Conservation (phyloP, 2,329 filamentous ascomycete species). For the Fusarium napiforme region DNA sequence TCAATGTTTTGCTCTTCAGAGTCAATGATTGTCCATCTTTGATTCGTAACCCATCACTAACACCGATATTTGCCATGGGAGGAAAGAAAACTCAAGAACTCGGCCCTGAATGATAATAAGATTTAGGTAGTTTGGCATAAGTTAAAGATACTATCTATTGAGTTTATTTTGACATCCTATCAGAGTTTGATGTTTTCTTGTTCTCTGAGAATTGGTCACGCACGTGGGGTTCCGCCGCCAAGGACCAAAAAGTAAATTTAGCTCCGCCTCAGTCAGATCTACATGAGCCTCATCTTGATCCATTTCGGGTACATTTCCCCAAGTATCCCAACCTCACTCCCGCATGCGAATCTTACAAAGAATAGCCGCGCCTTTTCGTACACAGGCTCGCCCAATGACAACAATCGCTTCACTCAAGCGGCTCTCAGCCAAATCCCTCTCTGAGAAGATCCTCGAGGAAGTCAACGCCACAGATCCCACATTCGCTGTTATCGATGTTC, state of each 20-base stretch:
- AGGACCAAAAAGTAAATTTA: constrained; percentile 7
- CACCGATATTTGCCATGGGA: not conserved
- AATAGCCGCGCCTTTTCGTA: constrained; percentile 6
- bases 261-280: constrained; percentile 1
- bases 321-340: not conserved
- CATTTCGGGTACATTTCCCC: not conserved
- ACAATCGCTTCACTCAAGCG: constrained; percentile 72
- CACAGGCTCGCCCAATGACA: constrained; percentile 53
- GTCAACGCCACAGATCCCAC: constrained; percentile 53
- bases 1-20: no score
- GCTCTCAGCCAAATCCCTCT: constrained; percentile 76
- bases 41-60: no score
- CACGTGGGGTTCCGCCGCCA: constrained; percentile 1
- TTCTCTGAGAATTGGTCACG: not conserved
- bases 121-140: not conserved
- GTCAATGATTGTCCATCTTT: not conserved
- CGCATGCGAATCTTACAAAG: constrained; percentile 23
- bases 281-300: constrained; percentile 11
- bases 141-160: not conserved
- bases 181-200: not conserved
- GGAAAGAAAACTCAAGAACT: accelerated
- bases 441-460: constrained; percentile 69
- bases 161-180: not conserved
- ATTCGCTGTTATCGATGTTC: constrained; percentile 86
- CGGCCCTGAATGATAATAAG: not conserved